Percentiles rank a stretch among this genome's conserved stretches.
Evolutionary conservation across 2,329 filamentous ascomycete genomes (phyloP).

Genomic region (Epichloe bromicola): DNA sequence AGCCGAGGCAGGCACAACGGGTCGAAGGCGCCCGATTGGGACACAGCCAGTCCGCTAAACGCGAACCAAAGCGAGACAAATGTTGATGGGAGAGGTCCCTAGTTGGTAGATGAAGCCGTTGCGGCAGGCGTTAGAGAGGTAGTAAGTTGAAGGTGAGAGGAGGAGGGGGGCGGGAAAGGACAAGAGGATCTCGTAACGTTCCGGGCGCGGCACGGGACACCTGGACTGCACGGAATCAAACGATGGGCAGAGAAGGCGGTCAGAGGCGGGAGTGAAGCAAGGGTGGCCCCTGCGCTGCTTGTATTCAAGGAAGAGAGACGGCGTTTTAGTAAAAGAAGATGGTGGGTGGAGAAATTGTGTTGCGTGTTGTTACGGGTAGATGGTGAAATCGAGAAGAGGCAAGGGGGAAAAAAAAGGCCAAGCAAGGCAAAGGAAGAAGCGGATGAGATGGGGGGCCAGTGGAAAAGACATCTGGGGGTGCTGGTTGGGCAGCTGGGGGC

Average conservation of each 20-base stretch:
- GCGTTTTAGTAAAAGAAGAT: no score
- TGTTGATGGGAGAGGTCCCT: no score
- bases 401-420: no score
- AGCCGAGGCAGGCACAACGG: background rate
- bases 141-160: background rate
- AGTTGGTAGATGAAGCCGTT: background rate
- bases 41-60: background rate
- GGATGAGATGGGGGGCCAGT: no score
- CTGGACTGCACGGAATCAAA: background rate
- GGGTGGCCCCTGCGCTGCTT: background rate
- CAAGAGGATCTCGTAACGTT: background rate
- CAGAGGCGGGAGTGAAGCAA: background rate
- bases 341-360: no score
- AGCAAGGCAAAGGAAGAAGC: no score
- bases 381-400: no score
- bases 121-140: no score
- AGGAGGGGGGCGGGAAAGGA: background rate
- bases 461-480: no score
- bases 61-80: background rate
- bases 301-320: no score
- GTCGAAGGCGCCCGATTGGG: background rate
- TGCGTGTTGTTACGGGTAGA: no score
- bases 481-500: no score
- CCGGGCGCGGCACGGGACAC: background rate
- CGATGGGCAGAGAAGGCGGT: background rate